These are phyloP conservation scores for Leishmania aethiopica DNA, from an alignment of 208 protist species.

Conservation along the genomic window DNA sequence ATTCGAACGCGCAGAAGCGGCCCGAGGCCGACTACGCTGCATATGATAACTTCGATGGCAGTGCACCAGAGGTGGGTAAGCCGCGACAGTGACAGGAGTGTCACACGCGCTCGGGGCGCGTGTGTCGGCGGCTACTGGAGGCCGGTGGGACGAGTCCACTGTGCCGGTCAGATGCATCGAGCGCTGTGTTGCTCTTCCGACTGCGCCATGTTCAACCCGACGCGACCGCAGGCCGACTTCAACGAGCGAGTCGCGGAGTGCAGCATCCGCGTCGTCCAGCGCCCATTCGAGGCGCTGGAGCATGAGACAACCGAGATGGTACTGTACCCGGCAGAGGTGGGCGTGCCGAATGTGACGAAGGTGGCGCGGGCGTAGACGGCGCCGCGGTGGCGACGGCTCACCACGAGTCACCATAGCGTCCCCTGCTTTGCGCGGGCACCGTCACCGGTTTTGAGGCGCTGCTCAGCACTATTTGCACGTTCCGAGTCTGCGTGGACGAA, in stretches of 20 bases:
- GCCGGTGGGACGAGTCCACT: constrained; percentile 2
- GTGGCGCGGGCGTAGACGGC: constrained; percentile 1
- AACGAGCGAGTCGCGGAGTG: constrained; percentile 32
- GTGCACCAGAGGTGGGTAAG: not conserved
- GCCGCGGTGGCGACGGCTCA: constrained; percentile 10
- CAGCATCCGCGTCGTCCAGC: constrained; percentile 24
- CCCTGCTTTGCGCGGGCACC: constrained; percentile 1
- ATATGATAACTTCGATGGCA: not conserved
- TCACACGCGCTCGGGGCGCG: not conserved
- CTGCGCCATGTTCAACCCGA: constrained; percentile 24
- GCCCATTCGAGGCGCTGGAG: constrained; percentile 22
- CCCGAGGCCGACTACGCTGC: not conserved
- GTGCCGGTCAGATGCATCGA: constrained; percentile 31
- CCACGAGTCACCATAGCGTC: constrained; percentile 13
- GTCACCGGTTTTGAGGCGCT: constrained; percentile 15
- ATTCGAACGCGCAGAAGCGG: not conserved
- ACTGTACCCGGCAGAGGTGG: constrained; percentile 17
- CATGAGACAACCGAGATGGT: constrained; percentile 9
- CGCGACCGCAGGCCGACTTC: not conserved
- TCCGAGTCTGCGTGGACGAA: not conserved
- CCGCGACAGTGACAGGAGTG: not conserved
- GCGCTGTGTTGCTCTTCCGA: constrained; percentile 44
- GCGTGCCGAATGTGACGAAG: constrained; percentile 14
- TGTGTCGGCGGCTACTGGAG: not conserved
- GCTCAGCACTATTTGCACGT: constrained; percentile 4